A percentile compares a stretch with the other conserved stretches of the same genome.
These are phyloP conservation scores for Hericium rajendrae DNA, from an alignment of 768 basidiomycete species.

Conservation along the genomic window DNA sequence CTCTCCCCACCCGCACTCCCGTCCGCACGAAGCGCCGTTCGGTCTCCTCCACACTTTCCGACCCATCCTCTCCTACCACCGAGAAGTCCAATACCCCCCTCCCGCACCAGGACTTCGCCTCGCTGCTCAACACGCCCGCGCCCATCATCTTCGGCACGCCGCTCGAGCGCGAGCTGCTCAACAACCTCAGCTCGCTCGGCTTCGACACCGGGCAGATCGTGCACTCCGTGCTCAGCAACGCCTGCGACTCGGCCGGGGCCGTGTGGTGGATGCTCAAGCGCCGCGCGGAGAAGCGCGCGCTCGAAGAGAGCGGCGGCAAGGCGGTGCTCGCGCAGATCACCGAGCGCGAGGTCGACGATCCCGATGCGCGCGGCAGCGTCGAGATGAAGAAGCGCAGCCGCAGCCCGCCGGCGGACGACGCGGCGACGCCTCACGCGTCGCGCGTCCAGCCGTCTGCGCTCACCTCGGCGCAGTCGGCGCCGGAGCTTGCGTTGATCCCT, in stretches of 20 bases:
- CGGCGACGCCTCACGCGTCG: conserved; percentile 6
- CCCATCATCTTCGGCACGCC: conserved; percentile 84
- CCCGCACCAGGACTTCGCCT: conserved; percentile 47
- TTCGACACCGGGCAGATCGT: conserved; percentile 92
- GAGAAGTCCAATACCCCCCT: conserved; percentile 23
- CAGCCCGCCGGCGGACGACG: not conserved
- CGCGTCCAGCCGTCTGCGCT: conserved; percentile 16
- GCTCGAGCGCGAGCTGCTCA: conserved; percentile 72
- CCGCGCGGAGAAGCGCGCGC: conserved; percentile 57
- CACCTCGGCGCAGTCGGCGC: conserved; percentile 31
- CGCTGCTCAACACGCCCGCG: conserved; percentile 51
- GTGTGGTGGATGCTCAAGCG: conserved; percentile 95
- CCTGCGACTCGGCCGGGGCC: conserved; percentile 86
- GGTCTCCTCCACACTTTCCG: conserved; percentile 79
- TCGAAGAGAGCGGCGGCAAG: conserved; percentile 25
- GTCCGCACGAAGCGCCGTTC: conserved; percentile 93
- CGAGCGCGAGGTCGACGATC: conserved; percentile 1
- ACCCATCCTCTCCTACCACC: conserved; percentile 39
- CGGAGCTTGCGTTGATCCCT: conserved; percentile 65
- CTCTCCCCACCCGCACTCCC: conserved; percentile 74
- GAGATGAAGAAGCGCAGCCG: conserved; percentile 6
- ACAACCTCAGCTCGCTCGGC: conserved; percentile 63
- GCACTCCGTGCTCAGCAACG: conserved; percentile 86
- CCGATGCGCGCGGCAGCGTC: conserved; percentile 15
- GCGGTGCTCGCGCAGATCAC: conserved; percentile 4